Evolutionary conservation across 441 rosid species (phyloP), one percentile per base, ranked within the genome.

Genomic region (Dalechampia spathulata): DNA sequence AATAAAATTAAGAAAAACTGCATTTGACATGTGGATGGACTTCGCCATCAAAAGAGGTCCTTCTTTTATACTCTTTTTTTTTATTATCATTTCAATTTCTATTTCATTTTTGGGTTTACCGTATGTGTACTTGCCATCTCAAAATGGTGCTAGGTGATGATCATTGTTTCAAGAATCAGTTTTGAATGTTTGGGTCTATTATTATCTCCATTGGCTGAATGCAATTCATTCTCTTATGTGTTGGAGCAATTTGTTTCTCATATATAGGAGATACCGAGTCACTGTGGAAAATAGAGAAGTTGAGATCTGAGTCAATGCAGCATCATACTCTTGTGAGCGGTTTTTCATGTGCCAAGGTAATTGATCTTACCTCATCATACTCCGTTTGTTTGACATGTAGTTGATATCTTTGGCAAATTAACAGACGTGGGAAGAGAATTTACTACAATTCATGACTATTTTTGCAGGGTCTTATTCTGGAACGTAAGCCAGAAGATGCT

Each of bases 1-100:
- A 57, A 79, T 84, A 62, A 85, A 86, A 68, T 68, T 88, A 30
- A 83, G 85, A 61, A 72, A 60, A 74, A 63, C 79, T 57, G 50
- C 96, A 38, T 88, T 80, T 76, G 96, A 81, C 72, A 63, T 53
- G 13, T 92, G 94, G 98, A 92, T 92, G 94, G 80, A 81, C 40
- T 83, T 83, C 68, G 83, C 96, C 52, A 79, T 81, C 52, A 79
- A 71, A 78, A 82, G 72, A 88, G 94, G 96, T 82, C 14, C 52
- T 17, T 28, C 22, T 44, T 22, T 45, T 53, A 57, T 52, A 52
- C 15, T 28, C 43, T 25, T 47, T 40, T 55, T 41, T 43, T 4
- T 27, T 15, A 12, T 10, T 32, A 32, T 19, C n/a, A n/a, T n/a
- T n/a, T n/a, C n/a, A n/a, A n/a, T n/a, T n/a, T 11, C 50, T 46